A percentile compares a stretch with the other conserved stretches of the same genome.
These are phyloP conservation scores for Striga asiatica DNA, from an alignment of 257 asterid species.

Conservation along the genomic window DNA sequence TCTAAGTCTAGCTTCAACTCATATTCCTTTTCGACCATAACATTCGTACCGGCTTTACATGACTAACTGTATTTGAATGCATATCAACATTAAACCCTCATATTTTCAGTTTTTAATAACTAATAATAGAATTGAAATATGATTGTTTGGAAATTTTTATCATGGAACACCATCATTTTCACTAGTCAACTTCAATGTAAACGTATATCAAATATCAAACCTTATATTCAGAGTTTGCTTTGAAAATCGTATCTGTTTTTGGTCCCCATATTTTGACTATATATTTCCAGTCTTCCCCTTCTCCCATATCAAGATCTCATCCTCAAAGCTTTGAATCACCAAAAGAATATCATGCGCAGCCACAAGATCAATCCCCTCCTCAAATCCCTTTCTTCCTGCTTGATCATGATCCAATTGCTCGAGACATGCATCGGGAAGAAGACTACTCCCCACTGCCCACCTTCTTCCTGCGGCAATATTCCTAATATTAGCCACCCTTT, in stretches of 20 bases:
- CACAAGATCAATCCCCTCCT: not conserved
- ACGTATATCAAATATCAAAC: no score
- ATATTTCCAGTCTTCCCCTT: not conserved
- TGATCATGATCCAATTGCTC: not conserved
- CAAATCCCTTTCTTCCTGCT: not conserved
- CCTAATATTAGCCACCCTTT: constrained; percentile 24
- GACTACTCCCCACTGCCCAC: not conserved
- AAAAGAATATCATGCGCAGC: not conserved
- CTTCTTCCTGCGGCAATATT: constrained; percentile 19
- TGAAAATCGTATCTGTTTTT: not conserved
- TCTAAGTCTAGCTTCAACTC: no score
- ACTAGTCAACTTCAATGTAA: no score
- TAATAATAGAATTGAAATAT: no score
- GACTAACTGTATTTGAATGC: no score
- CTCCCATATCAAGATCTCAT: not conserved
- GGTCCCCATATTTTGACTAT: not conserved
- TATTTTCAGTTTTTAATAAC: no score
- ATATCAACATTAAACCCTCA: no score
- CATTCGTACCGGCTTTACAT: no score
- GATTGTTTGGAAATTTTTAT: no score
- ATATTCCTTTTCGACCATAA: no score
- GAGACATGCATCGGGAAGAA: not conserved
- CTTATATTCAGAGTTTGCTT: no score
- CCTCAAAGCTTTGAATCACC: not conserved
- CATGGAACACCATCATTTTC: no score